Percentiles rank a stretch among this genome's conserved stretches.
Evolutionary conservation across 192 early-diverging fungal species (phyloP).

Genomic region (Coemansia biformis): DNA sequence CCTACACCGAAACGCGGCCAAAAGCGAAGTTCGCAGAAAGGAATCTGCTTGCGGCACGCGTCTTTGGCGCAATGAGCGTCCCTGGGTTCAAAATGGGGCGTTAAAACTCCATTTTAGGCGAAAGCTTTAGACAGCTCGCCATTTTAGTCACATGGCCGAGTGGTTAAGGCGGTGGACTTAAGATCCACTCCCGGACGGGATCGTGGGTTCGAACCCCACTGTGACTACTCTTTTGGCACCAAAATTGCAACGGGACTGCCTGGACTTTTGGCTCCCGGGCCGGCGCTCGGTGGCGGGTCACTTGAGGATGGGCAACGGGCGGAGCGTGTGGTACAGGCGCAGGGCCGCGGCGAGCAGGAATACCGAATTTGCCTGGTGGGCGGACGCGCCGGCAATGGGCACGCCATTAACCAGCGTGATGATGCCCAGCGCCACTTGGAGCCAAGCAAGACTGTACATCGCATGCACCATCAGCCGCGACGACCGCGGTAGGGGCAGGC

Average conservation of each 20-base stretch:
- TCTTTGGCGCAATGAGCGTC: not conserved
- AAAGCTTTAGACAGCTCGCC: not conserved
- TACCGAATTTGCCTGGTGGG: slow-evolving; percentile 91
- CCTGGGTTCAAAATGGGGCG: not conserved
- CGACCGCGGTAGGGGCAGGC: slow-evolving; percentile 64
- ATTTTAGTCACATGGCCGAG: slow-evolving; percentile 11
- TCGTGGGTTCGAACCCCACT: slow-evolving; percentile 42
- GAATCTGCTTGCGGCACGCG: no score
- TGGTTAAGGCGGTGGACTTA: slow-evolving; percentile 42
- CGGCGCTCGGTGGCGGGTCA: no score
- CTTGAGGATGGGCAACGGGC: slow-evolving; percentile 13
- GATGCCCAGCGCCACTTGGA: slow-evolving; percentile 88
- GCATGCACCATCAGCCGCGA: slow-evolving; percentile 65
- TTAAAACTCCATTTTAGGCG: not conserved
- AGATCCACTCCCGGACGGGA: slow-evolving; percentile 29
- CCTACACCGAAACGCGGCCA: no score
- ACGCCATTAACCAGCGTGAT: slow-evolving; percentile 89
- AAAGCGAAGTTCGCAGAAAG: no score
- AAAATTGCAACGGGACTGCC: not conserved
- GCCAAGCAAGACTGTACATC: slow-evolving; percentile 65
- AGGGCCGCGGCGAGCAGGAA: slow-evolving; percentile 70
- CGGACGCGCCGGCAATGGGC: slow-evolving; percentile 85
- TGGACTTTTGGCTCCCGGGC: no score
- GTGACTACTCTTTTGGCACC: slow-evolving; percentile 7
- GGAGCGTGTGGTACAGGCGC: slow-evolving; percentile 38